Evolutionary conservation across 768 basidiomycete species (phyloP).

Genomic region (Calocera cornea): DNA sequence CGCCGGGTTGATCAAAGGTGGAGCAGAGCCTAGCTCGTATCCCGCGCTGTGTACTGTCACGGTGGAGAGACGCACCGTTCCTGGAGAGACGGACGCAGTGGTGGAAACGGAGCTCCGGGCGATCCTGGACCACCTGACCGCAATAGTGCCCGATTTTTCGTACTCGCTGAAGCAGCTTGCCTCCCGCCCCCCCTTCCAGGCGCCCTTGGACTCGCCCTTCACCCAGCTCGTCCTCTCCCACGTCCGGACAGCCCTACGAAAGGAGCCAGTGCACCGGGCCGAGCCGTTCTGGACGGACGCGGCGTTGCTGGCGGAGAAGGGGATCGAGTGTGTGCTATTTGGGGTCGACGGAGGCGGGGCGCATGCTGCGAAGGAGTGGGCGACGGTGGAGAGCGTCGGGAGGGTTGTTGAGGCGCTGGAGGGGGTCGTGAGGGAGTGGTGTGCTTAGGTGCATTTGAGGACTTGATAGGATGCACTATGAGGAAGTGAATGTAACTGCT

Average conservation of each 20-base stretch:
- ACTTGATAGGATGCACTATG: background rate
- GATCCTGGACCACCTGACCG: background rate
- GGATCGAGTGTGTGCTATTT: constrained; percentile 4
- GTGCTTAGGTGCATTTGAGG: background rate
- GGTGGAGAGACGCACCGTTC: constrained; percentile 12
- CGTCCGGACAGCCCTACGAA: background rate
- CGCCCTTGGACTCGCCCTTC: background rate
- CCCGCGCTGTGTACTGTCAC: constrained; percentile 10
- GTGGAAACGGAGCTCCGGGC: constrained; percentile 6
- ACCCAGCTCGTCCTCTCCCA: background rate
- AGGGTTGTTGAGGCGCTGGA: background rate
- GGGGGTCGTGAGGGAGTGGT: background rate
- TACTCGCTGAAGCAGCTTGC: background rate
- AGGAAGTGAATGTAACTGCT: too few species aligned
- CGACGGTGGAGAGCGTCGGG: background rate
- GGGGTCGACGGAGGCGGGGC: constrained; percentile 6
- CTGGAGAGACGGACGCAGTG: constrained; percentile 10
- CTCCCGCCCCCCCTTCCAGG: constrained; percentile 5
- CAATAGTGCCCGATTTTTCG: background rate
- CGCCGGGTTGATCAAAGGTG: constrained; percentile 11
- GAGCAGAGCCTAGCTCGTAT: constrained; percentile 9
- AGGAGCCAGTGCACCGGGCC: background rate
- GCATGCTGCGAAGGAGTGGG: constrained; percentile 6
- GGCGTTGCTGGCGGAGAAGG: background rate
- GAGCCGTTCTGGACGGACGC: constrained; percentile 6